phyloP scores from a whole-genome alignment of 2,329 filamentous ascomycete genomes.

The Fusarium duplospermum region DNA sequence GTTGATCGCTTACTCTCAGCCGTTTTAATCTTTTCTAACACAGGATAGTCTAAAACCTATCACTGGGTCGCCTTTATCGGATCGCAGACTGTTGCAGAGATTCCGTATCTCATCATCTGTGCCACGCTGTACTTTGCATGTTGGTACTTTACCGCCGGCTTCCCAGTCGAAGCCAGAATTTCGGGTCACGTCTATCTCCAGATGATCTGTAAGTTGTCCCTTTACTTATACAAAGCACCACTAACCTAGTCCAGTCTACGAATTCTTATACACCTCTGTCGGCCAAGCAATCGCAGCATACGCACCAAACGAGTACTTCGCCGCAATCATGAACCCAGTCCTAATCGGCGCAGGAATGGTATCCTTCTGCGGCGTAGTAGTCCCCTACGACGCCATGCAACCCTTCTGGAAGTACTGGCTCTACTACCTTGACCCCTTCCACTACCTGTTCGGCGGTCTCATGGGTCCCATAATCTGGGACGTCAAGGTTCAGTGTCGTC shows the following conservation, averaged over 20 bases:
- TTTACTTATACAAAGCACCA: not conserved
- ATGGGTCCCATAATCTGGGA: constrained; percentile 53
- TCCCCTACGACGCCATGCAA: constrained; percentile 38
- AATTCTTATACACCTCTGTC: constrained; percentile 51
- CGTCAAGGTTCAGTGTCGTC: constrained; percentile 50
- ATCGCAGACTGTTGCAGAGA: constrained; percentile 55
- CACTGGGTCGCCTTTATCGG: constrained; percentile 64
- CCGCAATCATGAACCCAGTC: constrained; percentile 4
- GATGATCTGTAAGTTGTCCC: constrained; percentile 55
- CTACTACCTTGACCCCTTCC: constrained; percentile 57
- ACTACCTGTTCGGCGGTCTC: constrained; percentile 54
- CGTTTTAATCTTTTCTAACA: not conserved
- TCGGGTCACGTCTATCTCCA: constrained; percentile 58
- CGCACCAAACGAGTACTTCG: constrained; percentile 3
- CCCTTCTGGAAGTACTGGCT: constrained; percentile 48
- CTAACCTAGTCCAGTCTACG: constrained; percentile 51
- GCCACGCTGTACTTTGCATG: constrained; percentile 57
- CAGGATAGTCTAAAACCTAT: constrained; percentile 56
- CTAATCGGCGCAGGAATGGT: constrained; percentile 16
- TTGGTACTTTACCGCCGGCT: constrained; percentile 59
- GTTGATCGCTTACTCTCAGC: not conserved
- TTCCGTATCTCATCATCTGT: constrained; percentile 53
- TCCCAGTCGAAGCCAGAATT: constrained; percentile 51
- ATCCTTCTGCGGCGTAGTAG: constrained; percentile 43
- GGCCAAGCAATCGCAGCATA: constrained; percentile 11